Evolutionary conservation across 108 stramenopile species (phyloP), one percentile per base, ranked within the genome.

Genomic region (Pseudonitzschia delicatissima): DNA sequence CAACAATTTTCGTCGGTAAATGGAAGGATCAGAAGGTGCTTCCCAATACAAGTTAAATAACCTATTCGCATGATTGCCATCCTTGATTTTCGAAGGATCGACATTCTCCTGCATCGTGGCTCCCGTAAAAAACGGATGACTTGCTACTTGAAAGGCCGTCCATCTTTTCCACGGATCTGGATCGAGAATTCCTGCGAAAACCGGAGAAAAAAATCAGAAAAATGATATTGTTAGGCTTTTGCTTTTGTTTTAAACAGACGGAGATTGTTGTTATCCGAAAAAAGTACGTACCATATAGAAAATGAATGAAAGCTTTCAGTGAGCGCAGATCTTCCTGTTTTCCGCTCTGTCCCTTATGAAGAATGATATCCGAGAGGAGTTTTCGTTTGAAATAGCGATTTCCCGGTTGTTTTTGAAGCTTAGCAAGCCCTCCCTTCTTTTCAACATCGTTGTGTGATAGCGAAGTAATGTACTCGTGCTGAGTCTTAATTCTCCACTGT

Each of bases 111-210:
- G 50, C 34, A 57, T 32, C 17, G 26, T 48, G 40, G 35, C 50
- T 15, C 86, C 87, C 20, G 85, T 79, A 15, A 93, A 48, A 60
- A 93, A 93, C 20, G 91, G 91, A 77, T 93, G 91, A 58, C 73
- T 77, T 5, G 64, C 57, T 42, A 85, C 91, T 74, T 93, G 91
- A 36, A 70, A 69, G 1, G 88, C 91, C 5, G 91, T 93, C 87
- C 82, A 87, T 42, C 91, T 62, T 60, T 87, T 89, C 85, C 87
- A 90, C 4, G 91, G 91, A 76, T 93, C 88, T 47, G 87, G 87
- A 52, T 93, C 82, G 26, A 93, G 62, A 9, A 93, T 45, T 9
- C 90, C 87, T 73, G 73, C 74, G 51, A 15, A 50, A 5, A 35
- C 4, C 13, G 7, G 9, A 35, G 53, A 0, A 23, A 42, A 1